These are phyloP conservation scores for Brassica juncea DNA, from an alignment of 345 rosid species.

Conservation along the genomic window DNA sequence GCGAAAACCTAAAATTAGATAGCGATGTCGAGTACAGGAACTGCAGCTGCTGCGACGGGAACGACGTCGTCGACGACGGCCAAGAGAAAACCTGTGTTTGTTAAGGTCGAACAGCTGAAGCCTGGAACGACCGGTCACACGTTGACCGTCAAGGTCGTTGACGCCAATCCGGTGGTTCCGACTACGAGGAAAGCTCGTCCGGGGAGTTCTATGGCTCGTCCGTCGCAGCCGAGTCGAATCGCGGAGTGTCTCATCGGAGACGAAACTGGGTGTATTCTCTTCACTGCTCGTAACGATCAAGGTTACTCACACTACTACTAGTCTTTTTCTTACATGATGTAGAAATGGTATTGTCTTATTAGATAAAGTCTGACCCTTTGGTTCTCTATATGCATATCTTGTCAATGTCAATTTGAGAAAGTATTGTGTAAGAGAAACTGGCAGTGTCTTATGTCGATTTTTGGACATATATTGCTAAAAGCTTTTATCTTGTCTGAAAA, in stretches of 20 bases:
- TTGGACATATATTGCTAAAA: background rate
- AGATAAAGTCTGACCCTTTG: background rate
- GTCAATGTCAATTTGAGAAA: background rate
- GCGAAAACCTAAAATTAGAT: background rate
- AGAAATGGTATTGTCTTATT: background rate
- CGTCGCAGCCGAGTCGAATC: constrained; percentile 59
- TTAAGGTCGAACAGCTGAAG: constrained; percentile 63
- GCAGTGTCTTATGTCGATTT: background rate
- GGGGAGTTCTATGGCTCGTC: constrained; percentile 45
- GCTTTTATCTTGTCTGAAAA: background rate
- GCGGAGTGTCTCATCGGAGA: constrained; percentile 83
- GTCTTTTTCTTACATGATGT: background rate
- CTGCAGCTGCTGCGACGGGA: constrained; percentile 35
- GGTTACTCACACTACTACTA: constrained; percentile 39
- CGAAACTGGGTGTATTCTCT: constrained; percentile 67
- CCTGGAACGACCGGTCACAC: constrained; percentile 79
- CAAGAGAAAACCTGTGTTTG: constrained; percentile 70
- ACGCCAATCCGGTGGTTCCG: constrained; percentile 50
- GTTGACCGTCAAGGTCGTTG: constrained; percentile 59
- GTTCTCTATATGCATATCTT: background rate
- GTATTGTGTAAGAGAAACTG: background rate
- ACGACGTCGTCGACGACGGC: constrained; percentile 40
- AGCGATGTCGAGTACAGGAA: constrained; percentile 36
- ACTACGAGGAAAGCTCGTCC: constrained; percentile 56
- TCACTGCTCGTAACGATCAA: constrained; percentile 93